Evolutionary conservation across 2,329 filamentous ascomycete species (phyloP).

Genomic region (Fulvia fulva): DNA sequence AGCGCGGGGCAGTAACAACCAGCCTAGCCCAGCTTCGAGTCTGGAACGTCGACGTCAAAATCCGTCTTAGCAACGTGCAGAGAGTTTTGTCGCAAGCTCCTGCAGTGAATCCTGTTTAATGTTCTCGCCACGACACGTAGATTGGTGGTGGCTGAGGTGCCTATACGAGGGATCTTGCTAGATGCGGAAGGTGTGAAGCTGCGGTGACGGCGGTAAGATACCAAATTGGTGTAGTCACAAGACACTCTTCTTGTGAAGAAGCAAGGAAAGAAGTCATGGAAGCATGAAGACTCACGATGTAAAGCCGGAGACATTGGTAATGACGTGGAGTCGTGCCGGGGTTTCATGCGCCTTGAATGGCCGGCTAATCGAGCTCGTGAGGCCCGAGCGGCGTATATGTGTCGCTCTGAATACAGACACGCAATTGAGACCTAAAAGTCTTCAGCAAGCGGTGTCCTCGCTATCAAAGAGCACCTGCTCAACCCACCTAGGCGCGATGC

Average conservation of each 20-base stretch:
- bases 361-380: background rate
- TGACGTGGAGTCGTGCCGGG: background rate
- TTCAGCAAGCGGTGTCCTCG: background rate
- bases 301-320: background rate
- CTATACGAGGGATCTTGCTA: conserved; percentile 1
- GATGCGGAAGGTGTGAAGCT: background rate
- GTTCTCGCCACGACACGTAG: background rate
- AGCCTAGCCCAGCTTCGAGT: background rate
- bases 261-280: background rate
- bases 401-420: background rate
- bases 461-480: background rate
- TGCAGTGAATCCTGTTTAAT: conserved; percentile 6
- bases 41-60: background rate
- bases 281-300: background rate
- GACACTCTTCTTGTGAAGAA: background rate
- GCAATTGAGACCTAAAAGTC: background rate
- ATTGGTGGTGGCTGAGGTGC: background rate
- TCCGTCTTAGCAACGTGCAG: background rate
- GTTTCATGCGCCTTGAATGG: background rate
- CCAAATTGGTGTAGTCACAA: background rate
- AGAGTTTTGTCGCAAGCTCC: background rate
- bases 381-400: background rate
- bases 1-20: background rate
- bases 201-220: background rate
- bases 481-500: background rate